phyloP scores from a whole-genome alignment of 331 rosid species.

The Pyrus hybrid region DNA sequence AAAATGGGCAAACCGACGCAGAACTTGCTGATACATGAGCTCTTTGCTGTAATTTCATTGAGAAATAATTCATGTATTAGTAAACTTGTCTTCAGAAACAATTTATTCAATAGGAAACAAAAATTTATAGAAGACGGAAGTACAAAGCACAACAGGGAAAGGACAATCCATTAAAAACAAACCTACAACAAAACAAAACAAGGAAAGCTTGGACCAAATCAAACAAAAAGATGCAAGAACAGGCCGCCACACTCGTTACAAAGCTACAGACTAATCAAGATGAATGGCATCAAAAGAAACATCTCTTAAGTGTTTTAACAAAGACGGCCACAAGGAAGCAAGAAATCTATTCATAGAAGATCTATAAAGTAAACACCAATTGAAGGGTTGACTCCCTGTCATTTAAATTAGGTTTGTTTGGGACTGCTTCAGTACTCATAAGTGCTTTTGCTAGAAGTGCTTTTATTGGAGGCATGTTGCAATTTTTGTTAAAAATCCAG shows the following conservation, averaged over 20 bases:
- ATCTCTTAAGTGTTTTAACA: not conserved
- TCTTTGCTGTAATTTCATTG: slow-evolving; percentile 61
- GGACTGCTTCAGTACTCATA: not conserved
- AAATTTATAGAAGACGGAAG: not conserved
- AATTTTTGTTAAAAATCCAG: no score
- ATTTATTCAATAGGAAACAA: not conserved
- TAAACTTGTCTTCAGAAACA: not conserved
- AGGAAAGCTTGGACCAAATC: not conserved
- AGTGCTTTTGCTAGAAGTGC: no score
- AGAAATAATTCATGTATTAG: slow-evolving; percentile 7
- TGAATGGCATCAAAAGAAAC: not conserved
- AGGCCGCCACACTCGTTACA: not conserved
- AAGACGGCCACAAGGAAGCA: not conserved
- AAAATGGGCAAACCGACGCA: slow-evolving; percentile 71
- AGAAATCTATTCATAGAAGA: not conserved
- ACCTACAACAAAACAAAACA: not conserved
- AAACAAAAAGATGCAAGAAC: not conserved
- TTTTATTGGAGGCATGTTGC: no score
- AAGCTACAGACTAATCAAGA: not conserved
- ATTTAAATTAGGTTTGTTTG: not conserved
- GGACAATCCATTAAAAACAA: not conserved
- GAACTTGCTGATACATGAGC: slow-evolving; percentile 94
- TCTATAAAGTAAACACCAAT: not conserved
- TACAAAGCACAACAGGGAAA: not conserved
- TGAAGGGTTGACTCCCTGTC: not conserved